Evolutionary conservation across 768 basidiomycete species (phyloP).

Genomic region (Trichaptum fuscoviolaceum): DNA sequence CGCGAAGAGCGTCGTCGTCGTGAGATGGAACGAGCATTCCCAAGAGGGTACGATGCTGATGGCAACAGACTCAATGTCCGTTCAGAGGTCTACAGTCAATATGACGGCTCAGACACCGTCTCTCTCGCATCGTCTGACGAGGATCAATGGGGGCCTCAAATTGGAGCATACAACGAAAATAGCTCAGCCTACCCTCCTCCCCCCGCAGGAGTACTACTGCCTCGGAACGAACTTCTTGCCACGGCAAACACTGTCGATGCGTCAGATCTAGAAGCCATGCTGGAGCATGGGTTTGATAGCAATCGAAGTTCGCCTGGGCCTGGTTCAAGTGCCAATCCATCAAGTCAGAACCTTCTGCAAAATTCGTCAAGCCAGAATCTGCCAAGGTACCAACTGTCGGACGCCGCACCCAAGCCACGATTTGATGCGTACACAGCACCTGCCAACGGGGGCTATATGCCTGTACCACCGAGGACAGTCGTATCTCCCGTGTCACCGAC

Average conservation of each 20-base stretch:
- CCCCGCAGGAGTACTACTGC: slow-evolving; percentile 60
- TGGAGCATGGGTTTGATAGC: slow-evolving; percentile 87
- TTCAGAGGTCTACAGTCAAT: slow-evolving; percentile 46
- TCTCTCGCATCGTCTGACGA: slow-evolving; percentile 87
- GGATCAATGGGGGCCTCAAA: slow-evolving; percentile 93
- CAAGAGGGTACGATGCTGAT: slow-evolving; percentile 59
- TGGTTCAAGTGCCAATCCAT: slow-evolving; percentile 16
- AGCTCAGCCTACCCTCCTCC: slow-evolving; percentile 76
- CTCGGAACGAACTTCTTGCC: slow-evolving; percentile 26
- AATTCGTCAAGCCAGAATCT: slow-evolving; percentile 29
- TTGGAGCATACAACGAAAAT: slow-evolving; percentile 93
- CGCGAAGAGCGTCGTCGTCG: slow-evolving; percentile 78
- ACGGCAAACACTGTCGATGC: slow-evolving; percentile 50
- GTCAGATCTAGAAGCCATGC: slow-evolving; percentile 85
- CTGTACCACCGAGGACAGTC: slow-evolving; percentile 14
- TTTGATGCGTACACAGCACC: slow-evolving; percentile 56
- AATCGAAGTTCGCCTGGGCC: slow-evolving; percentile 37
- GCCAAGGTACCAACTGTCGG: slow-evolving; percentile 59
- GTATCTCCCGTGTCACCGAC: slow-evolving; percentile 28
- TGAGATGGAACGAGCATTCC: slow-evolving; percentile 78
- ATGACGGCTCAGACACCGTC: slow-evolving; percentile 74
- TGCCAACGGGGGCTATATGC: slow-evolving; percentile 24
- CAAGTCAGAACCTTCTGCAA: slow-evolving; percentile 24
- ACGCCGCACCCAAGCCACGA: slow-evolving; percentile 41
- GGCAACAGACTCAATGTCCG: slow-evolving; percentile 58